These are phyloP conservation scores for Plantago elongata DNA, from an alignment of 257 asterid genomes.

Conservation along the genomic window DNA sequence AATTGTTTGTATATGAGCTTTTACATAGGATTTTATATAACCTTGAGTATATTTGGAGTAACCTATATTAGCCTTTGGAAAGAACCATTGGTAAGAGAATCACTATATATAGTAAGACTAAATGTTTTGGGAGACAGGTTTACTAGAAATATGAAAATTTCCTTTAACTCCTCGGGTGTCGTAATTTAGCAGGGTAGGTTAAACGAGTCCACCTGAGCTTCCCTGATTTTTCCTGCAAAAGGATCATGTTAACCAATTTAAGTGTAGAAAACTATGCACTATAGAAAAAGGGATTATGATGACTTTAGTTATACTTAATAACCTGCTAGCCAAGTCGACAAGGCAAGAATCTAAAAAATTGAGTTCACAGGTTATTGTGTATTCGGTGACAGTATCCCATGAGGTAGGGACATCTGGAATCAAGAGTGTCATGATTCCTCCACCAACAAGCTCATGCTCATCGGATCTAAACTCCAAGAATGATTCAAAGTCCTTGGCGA, in stretches of 20 bases:
- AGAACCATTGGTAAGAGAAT: too few species aligned
- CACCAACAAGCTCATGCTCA: constrained; percentile 28
- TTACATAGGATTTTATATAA: too few species aligned
- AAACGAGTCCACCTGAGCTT: constrained; percentile 3
- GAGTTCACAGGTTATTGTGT: background rate
- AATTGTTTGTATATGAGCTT: too few species aligned
- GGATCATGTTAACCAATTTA: too few species aligned
- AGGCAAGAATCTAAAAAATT: constrained; percentile 2
- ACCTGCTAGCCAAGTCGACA: constrained; percentile 1
- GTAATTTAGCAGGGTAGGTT: background rate
- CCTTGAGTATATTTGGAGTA: too few species aligned
- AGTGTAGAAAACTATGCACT: too few species aligned
- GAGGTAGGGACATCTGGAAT: constrained; percentile 21
- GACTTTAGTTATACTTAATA: too few species aligned
- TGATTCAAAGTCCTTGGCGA: constrained; percentile 15
- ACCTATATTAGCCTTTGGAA: too few species aligned
- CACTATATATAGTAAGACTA: too few species aligned
- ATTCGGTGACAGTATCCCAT: background rate
- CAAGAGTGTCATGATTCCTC: constrained; percentile 30
- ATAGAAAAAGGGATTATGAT: too few species aligned
- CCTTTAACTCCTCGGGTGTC: background rate
- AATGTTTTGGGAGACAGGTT: too few species aligned
- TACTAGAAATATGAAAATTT: too few species aligned
- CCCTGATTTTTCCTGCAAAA: constrained; percentile 1
- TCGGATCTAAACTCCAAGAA: constrained; percentile 24